These are phyloP conservation scores for Omphalea diandra DNA, from an alignment of 441 rosid genomes.

Conservation along the genomic window DNA sequence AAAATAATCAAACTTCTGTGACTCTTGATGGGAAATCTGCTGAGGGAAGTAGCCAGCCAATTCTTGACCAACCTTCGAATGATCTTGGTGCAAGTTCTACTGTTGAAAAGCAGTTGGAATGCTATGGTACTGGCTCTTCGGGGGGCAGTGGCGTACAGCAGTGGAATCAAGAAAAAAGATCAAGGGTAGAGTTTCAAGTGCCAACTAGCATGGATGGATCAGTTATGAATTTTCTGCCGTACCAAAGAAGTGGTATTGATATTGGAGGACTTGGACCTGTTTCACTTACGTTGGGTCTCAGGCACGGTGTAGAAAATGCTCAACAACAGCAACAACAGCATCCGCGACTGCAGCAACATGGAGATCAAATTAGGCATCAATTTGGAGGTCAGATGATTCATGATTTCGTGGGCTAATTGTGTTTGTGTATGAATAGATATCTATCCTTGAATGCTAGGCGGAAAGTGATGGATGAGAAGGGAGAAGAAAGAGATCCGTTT, in stretches of 20 bases:
- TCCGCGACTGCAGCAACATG: constrained; percentile 32
- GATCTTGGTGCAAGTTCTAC: constrained; percentile 20
- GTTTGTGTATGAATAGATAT: too few relatives aligned
- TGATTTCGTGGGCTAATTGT: constrained; percentile 52
- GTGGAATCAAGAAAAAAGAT: constrained; percentile 49
- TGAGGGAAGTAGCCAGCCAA: constrained; percentile 27
- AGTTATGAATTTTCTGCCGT: constrained; percentile 39
- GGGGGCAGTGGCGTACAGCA: constrained; percentile 27
- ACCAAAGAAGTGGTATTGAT: constrained; percentile 39
- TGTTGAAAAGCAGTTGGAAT: constrained; percentile 29
- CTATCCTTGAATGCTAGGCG: too few relatives aligned
- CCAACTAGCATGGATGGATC: constrained; percentile 43
- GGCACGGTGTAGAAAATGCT: constrained; percentile 45
- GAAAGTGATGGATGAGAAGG: too few relatives aligned
- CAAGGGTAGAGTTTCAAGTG: constrained; percentile 37
- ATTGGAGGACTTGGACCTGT: constrained; percentile 46
- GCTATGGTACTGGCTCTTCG: constrained; percentile 21
- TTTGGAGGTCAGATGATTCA: constrained; percentile 53
- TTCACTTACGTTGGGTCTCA: constrained; percentile 60
- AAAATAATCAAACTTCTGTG: constrained; percentile 25
- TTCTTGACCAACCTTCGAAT: constrained; percentile 23
- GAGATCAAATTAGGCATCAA: constrained; percentile 38
- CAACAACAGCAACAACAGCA: constrained; percentile 39
- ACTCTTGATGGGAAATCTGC: constrained; percentile 24
- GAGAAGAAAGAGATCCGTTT: too few relatives aligned